Percentiles rank a stretch among this genome's conserved stretches.
Evolutionary conservation across 2,329 filamentous ascomycete genomes (phyloP).

Genomic region (Ophiostoma piceae): DNA sequence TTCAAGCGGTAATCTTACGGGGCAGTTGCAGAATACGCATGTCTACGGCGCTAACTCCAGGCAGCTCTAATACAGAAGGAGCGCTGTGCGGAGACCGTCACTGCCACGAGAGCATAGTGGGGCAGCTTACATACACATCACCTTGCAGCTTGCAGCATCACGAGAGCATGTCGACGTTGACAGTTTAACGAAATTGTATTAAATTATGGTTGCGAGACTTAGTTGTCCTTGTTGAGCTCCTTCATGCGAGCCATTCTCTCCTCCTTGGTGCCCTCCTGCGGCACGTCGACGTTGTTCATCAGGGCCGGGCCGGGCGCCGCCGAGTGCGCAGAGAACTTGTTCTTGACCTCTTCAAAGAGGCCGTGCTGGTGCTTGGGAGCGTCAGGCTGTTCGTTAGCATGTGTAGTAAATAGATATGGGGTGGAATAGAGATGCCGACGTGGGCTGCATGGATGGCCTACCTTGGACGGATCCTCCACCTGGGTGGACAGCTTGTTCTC

Average conservation of each 20-base stretch:
- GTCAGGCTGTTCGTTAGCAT: constrained; percentile 24
- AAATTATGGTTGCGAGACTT: background rate
- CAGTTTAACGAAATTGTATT: background rate
- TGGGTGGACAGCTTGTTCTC: constrained; percentile 28
- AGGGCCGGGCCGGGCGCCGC: constrained; percentile 56
- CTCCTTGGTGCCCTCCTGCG: constrained; percentile 60
- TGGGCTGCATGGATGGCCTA: constrained; percentile 17
- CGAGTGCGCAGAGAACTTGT: constrained; percentile 48
- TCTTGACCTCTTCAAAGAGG: constrained; percentile 36
- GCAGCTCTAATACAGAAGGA: background rate
- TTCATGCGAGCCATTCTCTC: constrained; percentile 61
- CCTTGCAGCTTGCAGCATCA: constrained; percentile 5
- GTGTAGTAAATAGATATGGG: background rate
- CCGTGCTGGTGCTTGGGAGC: constrained; percentile 36
- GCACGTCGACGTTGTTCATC: constrained; percentile 47
- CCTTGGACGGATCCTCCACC: constrained; percentile 31
- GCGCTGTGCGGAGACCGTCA: background rate
- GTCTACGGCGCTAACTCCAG: background rate
- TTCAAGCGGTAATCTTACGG: background rate
- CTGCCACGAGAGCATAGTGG: constrained; percentile 9
- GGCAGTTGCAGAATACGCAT: background rate
- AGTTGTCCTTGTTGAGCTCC: constrained; percentile 55
- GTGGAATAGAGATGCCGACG: background rate
- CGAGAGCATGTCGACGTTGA: background rate
- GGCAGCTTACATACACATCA: constrained; percentile 11